Evolutionary conservation across 768 basidiomycete species (phyloP).

Genomic region (Lactifluus hygrophoroides): DNA sequence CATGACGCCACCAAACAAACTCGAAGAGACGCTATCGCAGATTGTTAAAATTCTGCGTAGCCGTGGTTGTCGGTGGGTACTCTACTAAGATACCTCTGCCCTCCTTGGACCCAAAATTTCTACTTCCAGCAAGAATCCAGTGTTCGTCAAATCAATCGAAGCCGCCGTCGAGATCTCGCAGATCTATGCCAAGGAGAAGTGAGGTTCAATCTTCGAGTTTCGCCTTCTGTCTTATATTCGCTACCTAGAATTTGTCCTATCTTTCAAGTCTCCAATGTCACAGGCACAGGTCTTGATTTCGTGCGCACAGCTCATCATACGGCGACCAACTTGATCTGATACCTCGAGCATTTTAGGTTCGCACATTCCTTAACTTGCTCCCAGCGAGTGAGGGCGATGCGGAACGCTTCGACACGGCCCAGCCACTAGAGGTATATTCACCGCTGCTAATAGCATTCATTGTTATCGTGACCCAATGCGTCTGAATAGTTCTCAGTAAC

Average conservation of each 20-base stretch:
- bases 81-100: neutral
- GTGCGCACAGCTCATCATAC: conserved; percentile 32
- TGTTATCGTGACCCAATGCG: conserved; percentile 2
- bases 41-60: conserved; percentile 86
- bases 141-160: conserved; percentile 78
- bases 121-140: conserved; percentile 59
- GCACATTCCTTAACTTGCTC: conserved; percentile 85
- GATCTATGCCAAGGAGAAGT: conserved; percentile 69
- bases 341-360: conserved; percentile 39
- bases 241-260: conserved; percentile 71
- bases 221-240: neutral
- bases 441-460: neutral
- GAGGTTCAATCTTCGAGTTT: conserved; percentile 16
- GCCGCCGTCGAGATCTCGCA: conserved; percentile 72
- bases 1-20: conserved; percentile 91
- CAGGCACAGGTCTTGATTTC: conserved; percentile 80
- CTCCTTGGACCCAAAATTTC: neutral
- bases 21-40: conserved; percentile 88
- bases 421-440: conserved; percentile 60
- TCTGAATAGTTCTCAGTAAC: conserved; percentile 64
- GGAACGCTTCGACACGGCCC: conserved; percentile 71
- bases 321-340: neutral
- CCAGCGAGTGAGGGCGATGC: conserved; percentile 81
- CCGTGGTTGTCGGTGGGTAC: conserved; percentile 77
- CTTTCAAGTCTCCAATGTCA: conserved; percentile 90